Conservation (phyloP, 2,329 filamentous ascomycete genomes). For the Dendryphion nanum region DNA sequence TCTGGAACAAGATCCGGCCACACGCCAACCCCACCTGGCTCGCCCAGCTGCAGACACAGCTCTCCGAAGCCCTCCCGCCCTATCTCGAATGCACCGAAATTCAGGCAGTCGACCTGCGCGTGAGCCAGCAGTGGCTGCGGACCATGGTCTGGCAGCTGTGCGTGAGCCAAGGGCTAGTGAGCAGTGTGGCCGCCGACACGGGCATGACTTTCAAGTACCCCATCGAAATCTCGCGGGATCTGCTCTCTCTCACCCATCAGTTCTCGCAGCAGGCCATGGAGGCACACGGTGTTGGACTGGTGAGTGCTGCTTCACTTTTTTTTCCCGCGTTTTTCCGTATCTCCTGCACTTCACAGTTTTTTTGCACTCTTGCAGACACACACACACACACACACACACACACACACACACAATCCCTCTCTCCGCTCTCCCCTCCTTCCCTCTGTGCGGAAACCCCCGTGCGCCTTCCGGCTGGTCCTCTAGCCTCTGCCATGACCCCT, state of each 20-base stretch:
- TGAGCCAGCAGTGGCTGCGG: constrained; percentile 69
- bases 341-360: no score
- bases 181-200: constrained; percentile 56
- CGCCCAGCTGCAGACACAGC: constrained; percentile 49
- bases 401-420: no score
- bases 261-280: constrained; percentile 74
- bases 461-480: no score
- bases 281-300: constrained; percentile 70
- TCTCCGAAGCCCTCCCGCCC: constrained; percentile 53
- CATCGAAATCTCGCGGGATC: constrained; percentile 60
- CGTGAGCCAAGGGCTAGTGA: constrained; percentile 64
- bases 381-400: no score
- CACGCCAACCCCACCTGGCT: constrained; percentile 49
- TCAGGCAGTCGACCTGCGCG: constrained; percentile 66
- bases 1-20: constrained; percentile 60
- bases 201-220: constrained; percentile 63
- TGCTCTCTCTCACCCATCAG: constrained; percentile 63
- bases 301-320: constrained; percentile 44
- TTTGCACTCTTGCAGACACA: no score
- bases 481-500: no score
- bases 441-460: no score
- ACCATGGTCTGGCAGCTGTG: constrained; percentile 73
- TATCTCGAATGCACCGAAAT: constrained; percentile 61
- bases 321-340: background rate
- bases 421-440: no score